Conservation (phyloP, 306 rosid genomes). For the Trifolium dubium region DNA sequence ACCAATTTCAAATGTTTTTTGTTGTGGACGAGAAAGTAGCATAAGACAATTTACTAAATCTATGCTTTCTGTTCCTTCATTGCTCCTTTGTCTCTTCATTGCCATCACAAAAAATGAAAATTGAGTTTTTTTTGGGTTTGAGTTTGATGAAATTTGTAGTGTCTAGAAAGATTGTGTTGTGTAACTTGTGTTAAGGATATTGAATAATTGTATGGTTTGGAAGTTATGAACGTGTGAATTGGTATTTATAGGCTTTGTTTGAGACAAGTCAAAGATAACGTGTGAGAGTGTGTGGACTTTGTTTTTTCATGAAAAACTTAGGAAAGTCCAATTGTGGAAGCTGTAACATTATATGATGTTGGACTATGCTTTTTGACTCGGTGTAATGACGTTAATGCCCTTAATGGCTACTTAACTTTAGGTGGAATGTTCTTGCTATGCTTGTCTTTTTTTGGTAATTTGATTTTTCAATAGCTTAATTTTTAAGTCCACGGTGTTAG, state of each 20-base stretch:
- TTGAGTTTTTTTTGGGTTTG: background rate
- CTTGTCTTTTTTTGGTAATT: background rate
- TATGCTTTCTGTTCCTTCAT: conserved; percentile 19
- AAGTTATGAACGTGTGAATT: background rate
- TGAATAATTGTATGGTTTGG: conserved; percentile 29
- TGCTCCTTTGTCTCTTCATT: conserved; percentile 58
- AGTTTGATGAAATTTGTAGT: background rate
- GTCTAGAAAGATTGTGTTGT: background rate
- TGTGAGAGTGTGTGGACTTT: background rate
- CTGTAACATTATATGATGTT: background rate
- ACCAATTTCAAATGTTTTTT: conserved; percentile 24
- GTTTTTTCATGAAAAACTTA: background rate
- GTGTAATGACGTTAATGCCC: conserved; percentile 26
- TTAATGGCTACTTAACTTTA: background rate
- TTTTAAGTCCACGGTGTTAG: background rate
- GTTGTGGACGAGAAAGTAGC: conserved; percentile 49
- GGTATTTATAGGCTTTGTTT: conserved; percentile 38
- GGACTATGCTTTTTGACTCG: conserved; percentile 38
- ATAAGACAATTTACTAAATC: conserved; percentile 50
- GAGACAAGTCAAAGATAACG: conserved; percentile 11
- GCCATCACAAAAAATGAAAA: background rate
- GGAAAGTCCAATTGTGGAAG: conserved; percentile 14
- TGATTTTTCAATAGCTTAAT: background rate
- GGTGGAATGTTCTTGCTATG: background rate
- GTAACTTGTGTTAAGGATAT: conserved; percentile 20